Evolutionary conservation across 2,329 filamentous ascomycete genomes (phyloP).

Genomic region (Talaromyces sp.): DNA sequence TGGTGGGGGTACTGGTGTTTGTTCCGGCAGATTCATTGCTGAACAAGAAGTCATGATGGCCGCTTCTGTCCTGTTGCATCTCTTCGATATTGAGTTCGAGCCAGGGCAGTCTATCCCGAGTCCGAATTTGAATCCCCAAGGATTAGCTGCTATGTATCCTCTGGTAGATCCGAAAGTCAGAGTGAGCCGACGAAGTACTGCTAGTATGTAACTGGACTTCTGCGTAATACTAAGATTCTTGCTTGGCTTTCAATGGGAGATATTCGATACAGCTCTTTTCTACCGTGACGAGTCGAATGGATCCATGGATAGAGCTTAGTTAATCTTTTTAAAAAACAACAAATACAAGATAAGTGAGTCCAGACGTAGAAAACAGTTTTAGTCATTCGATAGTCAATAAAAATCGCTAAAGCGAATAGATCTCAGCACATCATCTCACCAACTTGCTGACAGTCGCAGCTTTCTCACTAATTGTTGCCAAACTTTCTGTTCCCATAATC

Average conservation of each 20-base stretch:
- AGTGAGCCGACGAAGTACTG: background rate
- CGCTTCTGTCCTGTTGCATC: constrained; percentile 6
- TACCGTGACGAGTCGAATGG: too few species aligned
- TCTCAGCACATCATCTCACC: background rate
- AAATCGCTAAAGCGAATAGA: too few species aligned
- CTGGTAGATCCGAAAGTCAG: constrained; percentile 4
- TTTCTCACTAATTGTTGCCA: constrained; percentile 18
- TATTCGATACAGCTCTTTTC: too few species aligned
- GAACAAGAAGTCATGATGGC: constrained; percentile 13
- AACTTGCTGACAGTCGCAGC: constrained; percentile 19
- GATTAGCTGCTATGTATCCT: constrained; percentile 12
- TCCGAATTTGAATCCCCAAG: constrained; percentile 9
- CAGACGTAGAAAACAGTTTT: too few species aligned
- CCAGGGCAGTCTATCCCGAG: background rate
- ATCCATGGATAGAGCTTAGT: too few species aligned
- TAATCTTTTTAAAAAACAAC: too few species aligned
- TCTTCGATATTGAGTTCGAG: constrained; percentile 6
- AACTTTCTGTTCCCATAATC: constrained; percentile 17
- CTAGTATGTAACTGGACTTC: background rate
- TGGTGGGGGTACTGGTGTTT: constrained; percentile 13
- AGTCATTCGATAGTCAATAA: too few species aligned
- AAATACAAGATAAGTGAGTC: too few species aligned
- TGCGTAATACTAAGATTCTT: background rate
- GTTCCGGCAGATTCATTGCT: constrained; percentile 14
- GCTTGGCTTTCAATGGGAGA: too few species aligned